A percentile compares a stretch with the other conserved stretches of the same genome.
These are phyloP conservation scores for Pichia cactophila DNA, from an alignment of 1,139 yeast genomes.

Conservation along the genomic window DNA sequence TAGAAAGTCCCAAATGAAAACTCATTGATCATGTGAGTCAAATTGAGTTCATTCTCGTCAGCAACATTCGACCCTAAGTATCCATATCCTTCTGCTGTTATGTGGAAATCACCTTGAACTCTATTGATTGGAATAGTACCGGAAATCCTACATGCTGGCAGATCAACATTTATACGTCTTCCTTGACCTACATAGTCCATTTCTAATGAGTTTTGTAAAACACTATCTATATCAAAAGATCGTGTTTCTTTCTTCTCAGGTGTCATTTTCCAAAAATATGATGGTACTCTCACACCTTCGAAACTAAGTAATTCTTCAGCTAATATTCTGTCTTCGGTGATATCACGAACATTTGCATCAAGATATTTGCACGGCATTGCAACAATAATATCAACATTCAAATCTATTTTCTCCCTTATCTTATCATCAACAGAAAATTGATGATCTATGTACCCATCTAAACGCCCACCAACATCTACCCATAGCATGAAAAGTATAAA, in stretches of 20 bases:
- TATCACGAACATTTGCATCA: slow-evolving; percentile 71
- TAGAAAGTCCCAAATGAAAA: slow-evolving; percentile 86
- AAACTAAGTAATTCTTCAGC: slow-evolving; percentile 70
- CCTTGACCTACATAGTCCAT: slow-evolving; percentile 52
- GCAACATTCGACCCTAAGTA: slow-evolving; percentile 41
- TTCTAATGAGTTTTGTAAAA: slow-evolving; percentile 54
- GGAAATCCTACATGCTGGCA: slow-evolving; percentile 81
- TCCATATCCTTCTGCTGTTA: slow-evolving; percentile 70
- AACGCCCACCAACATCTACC: slow-evolving; percentile 79
- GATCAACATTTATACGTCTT: slow-evolving; percentile 37
- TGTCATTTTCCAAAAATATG: slow-evolving; percentile 33
- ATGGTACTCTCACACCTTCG: slow-evolving; percentile 55
- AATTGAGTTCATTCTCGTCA: slow-evolving; percentile 50
- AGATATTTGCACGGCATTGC: slow-evolving; percentile 77
- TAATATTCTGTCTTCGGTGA: slow-evolving; percentile 66
- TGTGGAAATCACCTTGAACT: slow-evolving; percentile 78
- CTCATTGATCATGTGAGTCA: slow-evolving; percentile 80
- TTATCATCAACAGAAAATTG: slow-evolving; percentile 66
- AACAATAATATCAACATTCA: slow-evolving; percentile 75
- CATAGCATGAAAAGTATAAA: slow-evolving; percentile 63
- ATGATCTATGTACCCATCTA: slow-evolving; percentile 78
- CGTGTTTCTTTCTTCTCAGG: slow-evolving; percentile 38
- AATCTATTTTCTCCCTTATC: slow-evolving; percentile 51
- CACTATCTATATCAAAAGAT: slow-evolving; percentile 62
- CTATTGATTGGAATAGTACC: slow-evolving; percentile 84